These are phyloP conservation scores for Ballota nigra DNA, from an alignment of 257 asterid genomes.

Conservation along the genomic window DNA sequence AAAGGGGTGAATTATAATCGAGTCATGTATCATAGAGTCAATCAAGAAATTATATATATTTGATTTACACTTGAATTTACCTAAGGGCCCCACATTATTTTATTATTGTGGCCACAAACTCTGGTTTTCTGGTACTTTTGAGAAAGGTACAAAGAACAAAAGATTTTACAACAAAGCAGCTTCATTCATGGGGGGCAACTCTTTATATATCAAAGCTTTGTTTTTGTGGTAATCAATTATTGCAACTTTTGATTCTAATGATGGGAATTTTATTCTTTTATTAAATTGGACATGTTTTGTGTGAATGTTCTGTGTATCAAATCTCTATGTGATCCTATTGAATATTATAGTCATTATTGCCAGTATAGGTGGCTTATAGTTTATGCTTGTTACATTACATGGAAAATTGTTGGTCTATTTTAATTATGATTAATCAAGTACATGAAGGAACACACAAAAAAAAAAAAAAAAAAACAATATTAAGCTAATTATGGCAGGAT, in stretches of 20 bases:
- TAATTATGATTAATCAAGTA: slow-evolving; percentile 11
- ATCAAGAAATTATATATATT: no score
- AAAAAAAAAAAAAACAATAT: background rate
- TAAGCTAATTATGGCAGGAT: slow-evolving; percentile 1
- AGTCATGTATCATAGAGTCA: no score
- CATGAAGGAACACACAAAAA: background rate
- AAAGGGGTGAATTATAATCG: no score
- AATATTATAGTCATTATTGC: slow-evolving; percentile 11
- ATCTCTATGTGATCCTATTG: slow-evolving; percentile 29
- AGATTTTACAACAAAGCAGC: slow-evolving; percentile 40
- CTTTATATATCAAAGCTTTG: slow-evolving; percentile 26
- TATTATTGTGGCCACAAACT: slow-evolving; percentile 27
- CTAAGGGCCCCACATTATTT: background rate
- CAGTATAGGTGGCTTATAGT: slow-evolving; percentile 1
- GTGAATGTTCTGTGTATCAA: slow-evolving; percentile 38
- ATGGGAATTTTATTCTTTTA: slow-evolving; percentile 15
- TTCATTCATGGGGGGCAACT: slow-evolving; percentile 65
- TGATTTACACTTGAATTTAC: no score
- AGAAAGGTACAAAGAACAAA: slow-evolving; percentile 41
- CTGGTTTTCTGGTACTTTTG: slow-evolving; percentile 16
- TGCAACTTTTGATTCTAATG: slow-evolving; percentile 26
- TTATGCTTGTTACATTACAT: background rate
- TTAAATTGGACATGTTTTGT: slow-evolving; percentile 19
- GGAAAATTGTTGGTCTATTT: background rate
- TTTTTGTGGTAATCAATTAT: slow-evolving; percentile 21